Evolutionary conservation across 352 stramenopile species (phyloP), one percentile per base, ranked within the genome.

Genomic region (Phytophthora agathidicida): DNA sequence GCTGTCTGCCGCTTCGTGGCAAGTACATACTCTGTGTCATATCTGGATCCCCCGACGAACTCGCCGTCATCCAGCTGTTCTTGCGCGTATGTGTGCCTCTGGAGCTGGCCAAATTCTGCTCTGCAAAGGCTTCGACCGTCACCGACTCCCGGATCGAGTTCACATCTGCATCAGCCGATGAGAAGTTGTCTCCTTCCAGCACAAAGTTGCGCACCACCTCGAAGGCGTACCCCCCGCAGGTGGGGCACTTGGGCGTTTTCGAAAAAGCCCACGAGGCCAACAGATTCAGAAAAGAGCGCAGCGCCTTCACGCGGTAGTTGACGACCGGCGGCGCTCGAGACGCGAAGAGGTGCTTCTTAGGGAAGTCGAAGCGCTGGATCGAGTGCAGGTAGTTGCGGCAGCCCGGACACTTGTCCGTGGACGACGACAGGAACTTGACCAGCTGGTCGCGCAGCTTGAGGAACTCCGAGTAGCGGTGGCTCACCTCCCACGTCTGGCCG

Each of bases 381-480:
- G 82, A 71, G 62, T 89, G 74, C 37, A 93, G 59, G 47, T 94
- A 94, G 52, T 91, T 92, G 32, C 82, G 44, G 56, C 86, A 95
- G 4, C 86, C 82, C 1, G 86, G 86, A 24, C 86, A 95, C 22
- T 86, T 93, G 35, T 89, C 80, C 19, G 75, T 72, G 20, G 81
- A 68, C 36, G 65, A 68, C 22, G 80, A 76, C 38, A 94, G 76
- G 67, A 88, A 95, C 69, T 89, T 91, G 70, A 92, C 68, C 9
- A 95, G 69, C 52, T 86, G 77, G 36, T 86, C 69, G 30, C 84
- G 84, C 27, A 95, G 77, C 45, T 73, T 65, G 19, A 93, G 68
- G 60, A 95, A 95, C 64, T 93, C 84, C 43, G 86, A 95, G 75
- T 95, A 95, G 7, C 84, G 80, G 19, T 83, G 82, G 49, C 86